phyloP scores from a whole-genome alignment of 768 basidiomycete genomes.

The Pisolithus tinctorius region DNA sequence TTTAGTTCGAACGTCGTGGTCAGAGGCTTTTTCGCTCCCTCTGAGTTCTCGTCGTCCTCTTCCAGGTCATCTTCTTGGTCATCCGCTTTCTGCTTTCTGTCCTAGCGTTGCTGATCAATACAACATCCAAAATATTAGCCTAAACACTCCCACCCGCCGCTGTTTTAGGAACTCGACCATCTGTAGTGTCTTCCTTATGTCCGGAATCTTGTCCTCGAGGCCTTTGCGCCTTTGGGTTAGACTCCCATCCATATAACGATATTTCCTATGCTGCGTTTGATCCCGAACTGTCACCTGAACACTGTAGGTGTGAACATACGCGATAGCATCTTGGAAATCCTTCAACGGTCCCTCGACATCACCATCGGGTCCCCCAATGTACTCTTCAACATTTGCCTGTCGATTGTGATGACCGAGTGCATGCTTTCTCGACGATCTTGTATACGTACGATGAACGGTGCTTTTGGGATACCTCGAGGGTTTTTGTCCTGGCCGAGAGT shows the following conservation, averaged over 20 bases:
- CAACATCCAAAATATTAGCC: not conserved
- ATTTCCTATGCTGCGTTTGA: constrained; percentile 64
- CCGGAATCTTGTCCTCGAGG: constrained; percentile 92
- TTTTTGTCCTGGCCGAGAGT: constrained; percentile 52
- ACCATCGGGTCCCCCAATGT: constrained; percentile 71
- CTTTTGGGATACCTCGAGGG: constrained; percentile 89
- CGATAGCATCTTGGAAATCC: constrained; percentile 85
- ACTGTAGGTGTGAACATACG: constrained; percentile 47
- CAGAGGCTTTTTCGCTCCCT: constrained; percentile 41
- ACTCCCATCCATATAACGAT: constrained; percentile 94
- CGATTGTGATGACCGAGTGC: not conserved
- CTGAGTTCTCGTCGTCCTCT: constrained; percentile 37
- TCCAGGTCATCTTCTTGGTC: constrained; percentile 36
- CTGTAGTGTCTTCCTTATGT: constrained; percentile 84
- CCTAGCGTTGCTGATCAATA: constrained; percentile 31
- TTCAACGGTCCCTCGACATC: constrained; percentile 75
- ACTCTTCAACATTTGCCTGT: constrained; percentile 83
- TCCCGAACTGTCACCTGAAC: constrained; percentile 9
- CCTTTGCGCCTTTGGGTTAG: constrained; percentile 69
- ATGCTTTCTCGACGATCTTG: not conserved
- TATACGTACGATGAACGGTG: constrained; percentile 84
- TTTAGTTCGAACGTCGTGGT: constrained; percentile 91
- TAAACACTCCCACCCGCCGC: constrained; percentile 46
- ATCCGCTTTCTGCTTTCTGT: constrained; percentile 45
- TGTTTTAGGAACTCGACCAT: constrained; percentile 83